These are phyloP conservation scores for Xylariaceae sp. DNA, from an alignment of 2,329 filamentous ascomycete species.

Conservation along the genomic window DNA sequence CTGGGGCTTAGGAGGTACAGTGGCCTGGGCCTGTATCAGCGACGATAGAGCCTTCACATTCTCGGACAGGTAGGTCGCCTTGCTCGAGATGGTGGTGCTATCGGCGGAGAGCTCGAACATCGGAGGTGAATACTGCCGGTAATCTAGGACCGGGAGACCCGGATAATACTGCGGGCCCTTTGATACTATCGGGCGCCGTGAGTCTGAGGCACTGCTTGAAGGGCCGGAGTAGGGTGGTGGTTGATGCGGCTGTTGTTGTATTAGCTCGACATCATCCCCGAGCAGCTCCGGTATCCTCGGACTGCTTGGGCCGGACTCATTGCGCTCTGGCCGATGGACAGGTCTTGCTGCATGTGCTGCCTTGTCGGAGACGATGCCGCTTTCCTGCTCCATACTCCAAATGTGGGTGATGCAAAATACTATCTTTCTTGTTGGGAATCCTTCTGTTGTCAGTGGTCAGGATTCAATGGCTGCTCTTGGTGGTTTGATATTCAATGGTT, in stretches of 20 bases:
- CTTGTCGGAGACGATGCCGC: conserved; percentile 18
- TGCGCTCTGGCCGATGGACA: conserved; percentile 9
- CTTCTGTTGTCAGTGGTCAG: no score
- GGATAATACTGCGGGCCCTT: conserved; percentile 48
- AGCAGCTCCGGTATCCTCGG: conserved; percentile 5
- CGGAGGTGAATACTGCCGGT: conserved; percentile 58
- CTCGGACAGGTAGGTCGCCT: conserved; percentile 55
- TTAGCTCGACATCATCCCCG: conserved; percentile 1
- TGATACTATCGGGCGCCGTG: conserved; percentile 15
- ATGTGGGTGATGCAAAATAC: neutral
- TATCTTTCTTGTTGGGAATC: no score
- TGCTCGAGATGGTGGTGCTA: conserved; percentile 53
- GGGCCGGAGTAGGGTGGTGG: conserved; percentile 41
- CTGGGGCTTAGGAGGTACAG: conserved; percentile 61
- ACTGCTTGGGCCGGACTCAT: conserved; percentile 17
- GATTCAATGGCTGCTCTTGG: neutral
- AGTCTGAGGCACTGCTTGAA: conserved; percentile 29
- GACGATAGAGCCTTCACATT: conserved; percentile 52
- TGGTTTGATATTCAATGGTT: no score
- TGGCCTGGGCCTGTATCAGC: conserved; percentile 55
- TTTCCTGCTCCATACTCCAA: conserved; percentile 14
- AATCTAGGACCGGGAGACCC: conserved; percentile 56
- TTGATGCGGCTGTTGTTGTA: conserved; percentile 13
- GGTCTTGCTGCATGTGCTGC: conserved; percentile 5
- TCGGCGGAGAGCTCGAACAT: conserved; percentile 59